Conservation (phyloP, 768 basidiomycete genomes). For the Stropharia rugosoannulata region DNA sequence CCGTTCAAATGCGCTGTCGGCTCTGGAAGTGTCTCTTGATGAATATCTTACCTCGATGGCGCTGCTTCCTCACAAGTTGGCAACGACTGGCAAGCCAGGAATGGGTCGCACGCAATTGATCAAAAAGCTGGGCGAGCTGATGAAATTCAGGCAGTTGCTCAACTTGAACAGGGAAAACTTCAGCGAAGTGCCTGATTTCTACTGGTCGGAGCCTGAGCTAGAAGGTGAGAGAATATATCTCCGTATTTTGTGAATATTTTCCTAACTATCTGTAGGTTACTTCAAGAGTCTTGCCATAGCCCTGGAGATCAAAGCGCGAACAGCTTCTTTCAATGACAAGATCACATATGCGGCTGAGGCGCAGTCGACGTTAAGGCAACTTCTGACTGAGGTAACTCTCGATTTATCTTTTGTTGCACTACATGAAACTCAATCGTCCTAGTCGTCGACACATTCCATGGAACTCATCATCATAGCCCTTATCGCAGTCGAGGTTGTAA, state of each 20-base stretch:
- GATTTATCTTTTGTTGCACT: neutral
- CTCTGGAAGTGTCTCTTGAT: constrained; percentile 83
- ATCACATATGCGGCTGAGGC: constrained; percentile 89
- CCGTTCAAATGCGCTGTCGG: constrained; percentile 84
- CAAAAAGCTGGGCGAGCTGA: constrained; percentile 87
- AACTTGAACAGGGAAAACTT: constrained; percentile 91
- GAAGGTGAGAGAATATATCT: constrained; percentile 54
- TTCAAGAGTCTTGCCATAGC: constrained; percentile 86
- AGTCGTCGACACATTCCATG: constrained; percentile 91
- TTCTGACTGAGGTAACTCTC: constrained; percentile 74
- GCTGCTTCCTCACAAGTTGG: constrained; percentile 70
- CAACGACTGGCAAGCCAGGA: constrained; percentile 80
- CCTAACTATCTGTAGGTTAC: constrained; percentile 44
- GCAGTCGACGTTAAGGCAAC: constrained; percentile 85
- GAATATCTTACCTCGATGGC: constrained; percentile 83
- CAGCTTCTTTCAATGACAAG: constrained; percentile 85
- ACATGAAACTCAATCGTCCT: constrained; percentile 4
- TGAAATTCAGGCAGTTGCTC: constrained; percentile 89
- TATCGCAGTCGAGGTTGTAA: constrained; percentile 93
- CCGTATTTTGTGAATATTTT: neutral
- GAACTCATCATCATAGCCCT: constrained; percentile 94
- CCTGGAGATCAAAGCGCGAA: constrained; percentile 82
- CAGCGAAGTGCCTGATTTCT: constrained; percentile 86
- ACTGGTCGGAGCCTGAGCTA: constrained; percentile 91
- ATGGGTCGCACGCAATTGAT: constrained; percentile 81